These are phyloP conservation scores for Globisporangium cederbergense DNA, from an alignment of 352 stramenopile genomes.

Conservation along the genomic window DNA sequence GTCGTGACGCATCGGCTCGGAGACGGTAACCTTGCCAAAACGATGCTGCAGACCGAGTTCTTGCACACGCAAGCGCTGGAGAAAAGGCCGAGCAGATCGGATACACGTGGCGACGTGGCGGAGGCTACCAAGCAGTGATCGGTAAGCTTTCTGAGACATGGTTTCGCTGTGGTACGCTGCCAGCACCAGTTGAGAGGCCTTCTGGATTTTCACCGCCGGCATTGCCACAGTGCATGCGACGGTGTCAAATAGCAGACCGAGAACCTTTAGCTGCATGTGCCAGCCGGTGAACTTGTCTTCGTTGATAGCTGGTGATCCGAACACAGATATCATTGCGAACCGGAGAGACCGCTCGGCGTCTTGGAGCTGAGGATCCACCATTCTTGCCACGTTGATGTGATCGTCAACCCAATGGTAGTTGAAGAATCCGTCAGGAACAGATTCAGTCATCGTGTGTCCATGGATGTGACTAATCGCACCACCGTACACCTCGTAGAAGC, in stretches of 20 bases:
- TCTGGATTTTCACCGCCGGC: too few species aligned
- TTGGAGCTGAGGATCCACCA: neutral
- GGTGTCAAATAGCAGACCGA: too few species aligned
- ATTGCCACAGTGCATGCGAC: too few species aligned
- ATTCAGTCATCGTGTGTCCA: neutral
- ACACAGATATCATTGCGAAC: neutral
- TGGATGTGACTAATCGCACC: slow-evolving; percentile 15
- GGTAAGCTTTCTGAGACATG: too few species aligned
- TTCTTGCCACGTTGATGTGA: slow-evolving; percentile 5
- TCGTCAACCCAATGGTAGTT: slow-evolving; percentile 20
- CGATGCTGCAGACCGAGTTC: neutral
- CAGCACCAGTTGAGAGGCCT: too few species aligned
- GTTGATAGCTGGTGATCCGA: too few species aligned
- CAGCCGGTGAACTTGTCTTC: too few species aligned
- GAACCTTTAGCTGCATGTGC: too few species aligned
- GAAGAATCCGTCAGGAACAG: slow-evolving; percentile 2
- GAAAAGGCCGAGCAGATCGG: neutral
- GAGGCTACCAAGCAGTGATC: too few species aligned
- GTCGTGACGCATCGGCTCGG: too few species aligned
- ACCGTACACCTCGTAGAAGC: slow-evolving; percentile 16
- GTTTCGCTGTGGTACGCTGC: too few species aligned
- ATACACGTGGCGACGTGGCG: neutral
- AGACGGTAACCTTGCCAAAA: neutral
- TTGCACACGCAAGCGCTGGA: neutral
- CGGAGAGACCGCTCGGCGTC: neutral